Percentiles rank a stretch among this genome's conserved stretches.
These are phyloP conservation scores for Diaporthe helianthi DNA, from an alignment of 2,329 filamentous ascomycete genomes.

Conservation along the genomic window DNA sequence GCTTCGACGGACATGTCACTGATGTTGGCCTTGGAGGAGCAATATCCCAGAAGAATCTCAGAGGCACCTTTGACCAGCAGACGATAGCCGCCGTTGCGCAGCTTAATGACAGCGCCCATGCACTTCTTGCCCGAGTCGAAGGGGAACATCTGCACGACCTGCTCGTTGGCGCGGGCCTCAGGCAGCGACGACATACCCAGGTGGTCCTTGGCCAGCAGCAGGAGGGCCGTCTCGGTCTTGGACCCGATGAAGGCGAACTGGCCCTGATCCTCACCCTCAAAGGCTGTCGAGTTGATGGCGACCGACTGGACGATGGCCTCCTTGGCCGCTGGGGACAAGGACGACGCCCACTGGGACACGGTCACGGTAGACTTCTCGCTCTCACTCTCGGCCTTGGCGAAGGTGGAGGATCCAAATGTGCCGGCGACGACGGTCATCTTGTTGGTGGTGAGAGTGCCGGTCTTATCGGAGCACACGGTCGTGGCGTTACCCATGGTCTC, in stretches of 20 bases:
- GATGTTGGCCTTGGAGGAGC: slow-evolving; percentile 59
- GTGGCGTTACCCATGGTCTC: slow-evolving; percentile 73
- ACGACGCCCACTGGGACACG: slow-evolving; percentile 43
- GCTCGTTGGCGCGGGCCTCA: slow-evolving; percentile 53
- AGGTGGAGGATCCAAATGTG: slow-evolving; percentile 57
- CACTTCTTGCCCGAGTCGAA: slow-evolving; percentile 64
- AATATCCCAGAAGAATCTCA: slow-evolving; percentile 59
- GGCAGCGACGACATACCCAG: slow-evolving; percentile 56
- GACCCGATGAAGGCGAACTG: slow-evolving; percentile 58
- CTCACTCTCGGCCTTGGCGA: slow-evolving; percentile 21
- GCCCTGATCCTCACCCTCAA: slow-evolving; percentile 57
- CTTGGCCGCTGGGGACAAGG: slow-evolving; percentile 42
- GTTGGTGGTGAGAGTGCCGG: slow-evolving; percentile 76
- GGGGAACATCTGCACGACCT: slow-evolving; percentile 58
- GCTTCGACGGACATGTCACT: slow-evolving; percentile 46
- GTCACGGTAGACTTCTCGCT: neutral
- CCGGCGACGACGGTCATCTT: slow-evolving; percentile 80
- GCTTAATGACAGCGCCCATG: slow-evolving; percentile 62
- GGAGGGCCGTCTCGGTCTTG: slow-evolving; percentile 63
- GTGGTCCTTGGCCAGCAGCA: slow-evolving; percentile 57
- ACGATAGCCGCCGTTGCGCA: slow-evolving; percentile 52
- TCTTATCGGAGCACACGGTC: slow-evolving; percentile 74
- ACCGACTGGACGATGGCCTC: slow-evolving; percentile 51
- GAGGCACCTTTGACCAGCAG: slow-evolving; percentile 63
- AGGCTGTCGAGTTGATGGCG: slow-evolving; percentile 65